A percentile compares a stretch with the other conserved stretches of the same genome.
These are phyloP conservation scores for Bertia moriformis DNA, from an alignment of 2,329 filamentous ascomycete genomes.

Conservation along the genomic window DNA sequence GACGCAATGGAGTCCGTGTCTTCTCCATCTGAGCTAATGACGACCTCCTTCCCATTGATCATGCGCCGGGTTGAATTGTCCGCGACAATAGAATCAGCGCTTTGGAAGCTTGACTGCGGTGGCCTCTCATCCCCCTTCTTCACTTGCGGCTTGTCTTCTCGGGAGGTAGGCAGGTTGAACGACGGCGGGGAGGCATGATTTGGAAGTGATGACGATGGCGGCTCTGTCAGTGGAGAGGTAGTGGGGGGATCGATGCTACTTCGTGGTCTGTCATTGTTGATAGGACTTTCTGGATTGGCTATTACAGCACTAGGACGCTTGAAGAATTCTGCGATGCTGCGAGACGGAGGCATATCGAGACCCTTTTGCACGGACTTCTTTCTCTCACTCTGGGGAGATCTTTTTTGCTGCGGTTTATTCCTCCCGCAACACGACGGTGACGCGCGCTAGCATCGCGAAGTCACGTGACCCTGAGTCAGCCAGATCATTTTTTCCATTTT, in stretches of 20 bases:
- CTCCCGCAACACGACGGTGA: too few species aligned
- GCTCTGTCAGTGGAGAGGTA: neutral
- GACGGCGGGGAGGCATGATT: neutral
- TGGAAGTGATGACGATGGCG: neutral
- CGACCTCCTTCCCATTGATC: neutral
- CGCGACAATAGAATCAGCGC: neutral
- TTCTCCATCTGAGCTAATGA: slow-evolving; percentile 1
- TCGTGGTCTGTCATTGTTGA: neutral
- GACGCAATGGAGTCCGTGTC: neutral
- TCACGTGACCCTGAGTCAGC: neutral
- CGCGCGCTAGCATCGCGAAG: neutral
- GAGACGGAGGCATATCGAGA: neutral
- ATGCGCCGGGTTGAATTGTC: neutral
- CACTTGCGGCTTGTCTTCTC: too few species aligned
- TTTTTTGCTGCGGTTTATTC: too few species aligned
- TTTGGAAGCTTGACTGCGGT: neutral
- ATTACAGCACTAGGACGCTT: neutral
- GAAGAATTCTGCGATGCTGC: slow-evolving; percentile 1
- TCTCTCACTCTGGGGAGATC: too few species aligned
- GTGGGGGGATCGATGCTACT: neutral
- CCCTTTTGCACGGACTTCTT: neutral
- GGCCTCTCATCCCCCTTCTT: too few species aligned
- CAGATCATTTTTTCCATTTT: too few species aligned
- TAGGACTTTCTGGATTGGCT: neutral
- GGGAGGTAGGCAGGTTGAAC: too few species aligned